A percentile compares a stretch with the other conserved stretches of the same genome.
These are phyloP conservation scores for Hippophae gyantsensis DNA, from an alignment of 306 rosid genomes.

Conservation along the genomic window DNA sequence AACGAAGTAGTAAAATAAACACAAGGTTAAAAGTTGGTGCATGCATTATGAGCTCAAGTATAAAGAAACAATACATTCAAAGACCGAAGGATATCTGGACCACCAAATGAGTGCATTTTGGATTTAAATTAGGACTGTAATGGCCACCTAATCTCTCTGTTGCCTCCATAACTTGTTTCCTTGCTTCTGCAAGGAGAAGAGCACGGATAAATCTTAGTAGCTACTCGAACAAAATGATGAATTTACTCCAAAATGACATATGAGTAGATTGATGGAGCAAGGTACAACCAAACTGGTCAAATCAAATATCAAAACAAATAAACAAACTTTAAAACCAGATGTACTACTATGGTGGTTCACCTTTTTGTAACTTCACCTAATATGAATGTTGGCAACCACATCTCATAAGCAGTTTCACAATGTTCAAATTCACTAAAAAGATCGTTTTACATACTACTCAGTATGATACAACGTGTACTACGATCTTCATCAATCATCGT, in stretches of 20 bases:
- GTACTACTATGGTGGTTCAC: no score
- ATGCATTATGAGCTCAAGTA: conserved; percentile 2
- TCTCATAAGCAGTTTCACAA: no score
- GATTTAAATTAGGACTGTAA: conserved; percentile 85
- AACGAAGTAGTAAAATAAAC: neutral
- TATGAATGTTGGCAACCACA: no score
- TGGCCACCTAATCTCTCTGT: conserved; percentile 83
- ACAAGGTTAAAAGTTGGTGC: neutral
- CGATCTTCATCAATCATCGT: no score
- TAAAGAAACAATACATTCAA: neutral
- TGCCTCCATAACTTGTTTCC: conserved; percentile 97
- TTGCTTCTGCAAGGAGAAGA: conserved; percentile 74
- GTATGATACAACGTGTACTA: no score
- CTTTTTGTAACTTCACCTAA: no score
- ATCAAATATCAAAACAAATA: neutral
- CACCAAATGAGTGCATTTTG: conserved; percentile 97
- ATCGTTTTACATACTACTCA: no score
- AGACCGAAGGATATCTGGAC: conserved; percentile 88
- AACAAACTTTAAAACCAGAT: neutral
- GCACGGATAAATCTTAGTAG: conserved; percentile 1
- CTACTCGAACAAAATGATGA: neutral
- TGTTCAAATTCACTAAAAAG: no score
- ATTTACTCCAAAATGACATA: neutral
- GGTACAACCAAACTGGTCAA: neutral
- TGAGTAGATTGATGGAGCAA: neutral